Evolutionary conservation across 192 early-diverging fungal species (phyloP).

Genomic region (Coemansia sp.): DNA sequence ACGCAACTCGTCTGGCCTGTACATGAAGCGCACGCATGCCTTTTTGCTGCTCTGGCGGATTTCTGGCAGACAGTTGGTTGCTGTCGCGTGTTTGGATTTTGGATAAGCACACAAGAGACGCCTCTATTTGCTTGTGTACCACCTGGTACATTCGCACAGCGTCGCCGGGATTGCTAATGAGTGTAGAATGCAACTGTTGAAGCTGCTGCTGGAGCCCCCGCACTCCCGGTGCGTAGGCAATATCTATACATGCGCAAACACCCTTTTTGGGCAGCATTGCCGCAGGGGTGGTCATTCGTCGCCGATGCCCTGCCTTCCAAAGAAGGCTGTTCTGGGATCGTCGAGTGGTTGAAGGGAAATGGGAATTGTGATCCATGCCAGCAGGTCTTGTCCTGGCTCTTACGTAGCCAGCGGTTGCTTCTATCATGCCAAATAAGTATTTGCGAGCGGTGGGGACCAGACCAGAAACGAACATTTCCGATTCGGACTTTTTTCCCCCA

Average conservation of each 20-base stretch:
- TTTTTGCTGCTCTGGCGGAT: background rate
- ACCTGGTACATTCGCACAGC: slow-evolving; percentile 15
- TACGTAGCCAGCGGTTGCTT: background rate
- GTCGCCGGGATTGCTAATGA: background rate
- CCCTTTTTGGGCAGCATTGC: background rate
- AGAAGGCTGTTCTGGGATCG: too few species aligned
- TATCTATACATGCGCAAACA: background rate
- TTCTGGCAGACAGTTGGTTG: background rate
- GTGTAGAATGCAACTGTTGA: background rate
- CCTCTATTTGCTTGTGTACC: slow-evolving; percentile 2
- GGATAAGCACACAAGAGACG: background rate
- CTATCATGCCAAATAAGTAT: background rate
- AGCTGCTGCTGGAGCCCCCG: background rate
- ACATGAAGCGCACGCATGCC: slow-evolving; percentile 39
- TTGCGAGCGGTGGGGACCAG: background rate
- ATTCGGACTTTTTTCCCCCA: background rate
- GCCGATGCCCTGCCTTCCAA: too few species aligned
- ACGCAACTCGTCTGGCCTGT: slow-evolving; percentile 12
- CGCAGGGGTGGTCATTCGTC: too few species aligned
- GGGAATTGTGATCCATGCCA: too few species aligned
- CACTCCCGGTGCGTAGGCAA: background rate
- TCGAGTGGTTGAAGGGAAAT: background rate
- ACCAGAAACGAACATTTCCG: background rate
- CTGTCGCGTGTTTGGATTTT: background rate
- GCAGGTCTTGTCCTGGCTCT: background rate